phyloP scores from a whole-genome alignment of 176 grass and related monocot genomes.

The Hsuehochloa calcarea region DNA sequence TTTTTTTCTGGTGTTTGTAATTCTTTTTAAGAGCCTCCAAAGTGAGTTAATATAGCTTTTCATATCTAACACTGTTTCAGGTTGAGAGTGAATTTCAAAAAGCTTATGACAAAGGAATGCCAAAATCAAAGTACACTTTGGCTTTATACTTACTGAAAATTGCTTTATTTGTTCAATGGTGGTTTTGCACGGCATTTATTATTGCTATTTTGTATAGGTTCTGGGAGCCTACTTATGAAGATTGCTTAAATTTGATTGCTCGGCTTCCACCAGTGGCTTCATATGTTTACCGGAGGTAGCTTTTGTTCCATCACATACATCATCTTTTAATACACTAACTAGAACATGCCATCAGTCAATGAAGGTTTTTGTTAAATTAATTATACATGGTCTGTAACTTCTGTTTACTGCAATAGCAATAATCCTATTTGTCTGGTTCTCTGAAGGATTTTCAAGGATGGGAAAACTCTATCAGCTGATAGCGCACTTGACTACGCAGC shows the following conservation, averaged over 20 bases:
- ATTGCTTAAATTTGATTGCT: constrained; percentile 91
- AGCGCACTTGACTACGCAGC: constrained; percentile 81
- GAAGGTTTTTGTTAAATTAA: constrained; percentile 19
- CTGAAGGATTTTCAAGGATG: constrained; percentile 85
- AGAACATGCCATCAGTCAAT: background rate
- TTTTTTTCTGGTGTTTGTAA: too few species aligned
- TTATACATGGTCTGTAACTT: background rate
- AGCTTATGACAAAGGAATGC: constrained; percentile 86
- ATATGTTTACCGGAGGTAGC: constrained; percentile 90
- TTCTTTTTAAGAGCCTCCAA: too few species aligned
- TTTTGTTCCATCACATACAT: constrained; percentile 23
- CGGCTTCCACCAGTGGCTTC: constrained; percentile 79
- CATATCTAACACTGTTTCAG: constrained; percentile 52
- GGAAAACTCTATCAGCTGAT: constrained; percentile 69
- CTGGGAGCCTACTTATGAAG: constrained; percentile 99
- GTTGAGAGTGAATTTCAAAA: constrained; percentile 99
- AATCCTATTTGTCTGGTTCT: constrained; percentile 20
- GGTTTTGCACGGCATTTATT: constrained; percentile 14
- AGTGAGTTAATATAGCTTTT: too few species aligned
- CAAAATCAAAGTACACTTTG: constrained; percentile 79
- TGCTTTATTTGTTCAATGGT: constrained; percentile 22
- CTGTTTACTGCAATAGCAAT: constrained; percentile 15
- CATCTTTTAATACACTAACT: background rate
- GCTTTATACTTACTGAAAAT: constrained; percentile 19
- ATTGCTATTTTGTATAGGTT: constrained; percentile 54